Evolutionary conservation across 805 yeast species (phyloP), one percentile per base, ranked within the genome.

Genomic region (Myxozyma lipomycoides): DNA sequence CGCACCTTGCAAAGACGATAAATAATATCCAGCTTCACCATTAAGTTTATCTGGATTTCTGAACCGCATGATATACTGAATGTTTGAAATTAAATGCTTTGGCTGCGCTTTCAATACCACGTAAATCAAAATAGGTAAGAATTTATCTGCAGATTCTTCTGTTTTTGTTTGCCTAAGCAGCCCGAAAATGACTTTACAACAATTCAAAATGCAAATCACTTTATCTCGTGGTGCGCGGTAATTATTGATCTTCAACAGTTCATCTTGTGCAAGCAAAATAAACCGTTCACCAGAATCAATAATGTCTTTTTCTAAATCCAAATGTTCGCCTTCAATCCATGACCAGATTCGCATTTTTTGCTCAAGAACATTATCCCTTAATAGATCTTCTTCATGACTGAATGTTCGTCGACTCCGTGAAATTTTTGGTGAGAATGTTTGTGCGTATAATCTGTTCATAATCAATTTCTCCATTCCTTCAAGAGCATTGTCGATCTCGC

Each of bases 221-320:
- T 93, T 93, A 64, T 95, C 98, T 46, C 98, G 74, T 15, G 98
- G 98, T 0, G 98, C 91, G 60, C 95, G 78, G 66, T 84, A 95
- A 46, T 79, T 75, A 66, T 85, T 84, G 62, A 93, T 82, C 61
- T 88, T 88, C 56, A 74, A 72, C 43, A 93, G 73, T 67, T 93
- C 98, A 10, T 72, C 73, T 1, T 82, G 76, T 0, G 97, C 93
- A 50, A 84, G 74, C 60, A 66, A 74, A 60, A 81, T 76, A 67
- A 81, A 90, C 22, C 76, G 74, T 21, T 73, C 70, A 2, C 80
- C 73, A 43, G 70, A 67, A 19, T 75, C 70, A 21, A 80, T 68
- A 62, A 76, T 69, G 58, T 75, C 64, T 34, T 71, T 71, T 18
- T 78, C 77, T n/a, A 91, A 75, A 63, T 95, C 98, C 37, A 93